phyloP scores from a whole-genome alignment of 495 filamentous ascomycete genomes.

The Aspergillus nanangensis region DNA sequence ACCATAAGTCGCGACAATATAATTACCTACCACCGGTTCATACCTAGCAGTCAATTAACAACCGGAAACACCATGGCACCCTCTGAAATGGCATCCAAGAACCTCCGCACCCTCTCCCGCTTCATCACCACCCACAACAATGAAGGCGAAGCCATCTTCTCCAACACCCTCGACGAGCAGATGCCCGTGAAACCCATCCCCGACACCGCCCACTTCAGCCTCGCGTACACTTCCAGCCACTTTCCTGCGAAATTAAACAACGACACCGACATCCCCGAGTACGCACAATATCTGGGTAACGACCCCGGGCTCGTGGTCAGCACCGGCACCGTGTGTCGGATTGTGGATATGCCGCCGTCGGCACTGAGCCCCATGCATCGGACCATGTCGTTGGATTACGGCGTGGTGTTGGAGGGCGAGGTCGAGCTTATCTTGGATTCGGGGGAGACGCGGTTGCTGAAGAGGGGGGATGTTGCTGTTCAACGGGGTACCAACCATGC shows the following conservation, averaged over 20 bases:
- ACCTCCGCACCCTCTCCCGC: slow-evolving; percentile 30
- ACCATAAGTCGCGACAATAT: too few species aligned
- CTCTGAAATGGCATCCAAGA: slow-evolving; percentile 12
- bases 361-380: slow-evolving; percentile 64
- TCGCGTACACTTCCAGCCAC: slow-evolving; percentile 47
- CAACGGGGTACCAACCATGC: slow-evolving; percentile 52
- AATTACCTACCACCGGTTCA: not conserved
- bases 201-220: slow-evolving; percentile 24
- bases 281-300: slow-evolving; percentile 29
- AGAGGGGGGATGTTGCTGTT: slow-evolving; percentile 66
- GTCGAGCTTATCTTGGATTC: slow-evolving; percentile 72
- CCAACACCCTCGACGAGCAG: slow-evolving; percentile 14
- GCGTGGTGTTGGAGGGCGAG: slow-evolving; percentile 67
- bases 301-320: slow-evolving; percentile 46
- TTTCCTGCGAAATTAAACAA: slow-evolving; percentile 48
- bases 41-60: not conserved
- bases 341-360: slow-evolving; percentile 60
- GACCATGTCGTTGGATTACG: slow-evolving; percentile 66
- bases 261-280: slow-evolving; percentile 41
- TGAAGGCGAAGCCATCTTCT: slow-evolving; percentile 30
- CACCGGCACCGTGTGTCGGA: slow-evolving; percentile 46
- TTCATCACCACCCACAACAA: slow-evolving; percentile 37
- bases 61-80: slow-evolving; percentile 14
- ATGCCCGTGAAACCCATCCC: slow-evolving; percentile 20
- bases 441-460: slow-evolving; percentile 53